These are phyloP conservation scores for Thalassiosira oceanica DNA, from an alignment of 352 stramenopile genomes.

Conservation along the genomic window DNA sequence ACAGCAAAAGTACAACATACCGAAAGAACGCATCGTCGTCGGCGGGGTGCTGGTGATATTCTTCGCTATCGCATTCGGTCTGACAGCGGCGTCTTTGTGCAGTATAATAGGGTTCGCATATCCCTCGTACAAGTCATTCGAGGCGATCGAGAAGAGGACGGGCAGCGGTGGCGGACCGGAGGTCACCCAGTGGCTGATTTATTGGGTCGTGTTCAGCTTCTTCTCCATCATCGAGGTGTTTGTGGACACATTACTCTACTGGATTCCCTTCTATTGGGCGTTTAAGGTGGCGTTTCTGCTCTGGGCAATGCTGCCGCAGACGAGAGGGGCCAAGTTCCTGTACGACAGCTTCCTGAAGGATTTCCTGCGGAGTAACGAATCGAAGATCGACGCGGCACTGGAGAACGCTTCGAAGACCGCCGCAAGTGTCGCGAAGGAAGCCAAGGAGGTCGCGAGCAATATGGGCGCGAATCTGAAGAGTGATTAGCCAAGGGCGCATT, in stretches of 20 bases:
- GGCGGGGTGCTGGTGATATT: conserved; percentile 38
- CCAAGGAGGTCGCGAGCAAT: background rate
- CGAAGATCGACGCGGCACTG: conserved; percentile 71
- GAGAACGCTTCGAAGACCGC: conserved; percentile 56
- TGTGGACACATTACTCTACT: conserved; percentile 93
- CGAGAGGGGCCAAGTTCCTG: conserved; percentile 91
- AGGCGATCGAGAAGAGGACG: conserved; percentile 80
- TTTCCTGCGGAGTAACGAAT: conserved; percentile 77
- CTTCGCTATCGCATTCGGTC: conserved; percentile 63
- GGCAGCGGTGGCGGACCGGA: conserved; percentile 38
- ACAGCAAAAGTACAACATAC: no score
- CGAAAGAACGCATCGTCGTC: conserved; percentile 72
- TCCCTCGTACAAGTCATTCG: conserved; percentile 83
- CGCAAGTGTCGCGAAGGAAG: conserved; percentile 14
- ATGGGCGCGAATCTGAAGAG: no score
- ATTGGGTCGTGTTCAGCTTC: conserved; percentile 97
- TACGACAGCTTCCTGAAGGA: conserved; percentile 92
- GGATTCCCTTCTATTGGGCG: conserved; percentile 97
- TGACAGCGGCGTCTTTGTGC: conserved; percentile 66
- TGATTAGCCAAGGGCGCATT: no score
- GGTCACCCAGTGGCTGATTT: conserved; percentile 90
- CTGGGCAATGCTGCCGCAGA: conserved; percentile 96
- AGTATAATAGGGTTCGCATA: conserved; percentile 84
- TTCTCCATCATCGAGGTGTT: conserved; percentile 97
- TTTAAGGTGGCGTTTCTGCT: conserved; percentile 97